These are phyloP conservation scores for Moniliella sp. DNA, from an alignment of 1,284 basidiomycete species.

Conservation along the genomic window DNA sequence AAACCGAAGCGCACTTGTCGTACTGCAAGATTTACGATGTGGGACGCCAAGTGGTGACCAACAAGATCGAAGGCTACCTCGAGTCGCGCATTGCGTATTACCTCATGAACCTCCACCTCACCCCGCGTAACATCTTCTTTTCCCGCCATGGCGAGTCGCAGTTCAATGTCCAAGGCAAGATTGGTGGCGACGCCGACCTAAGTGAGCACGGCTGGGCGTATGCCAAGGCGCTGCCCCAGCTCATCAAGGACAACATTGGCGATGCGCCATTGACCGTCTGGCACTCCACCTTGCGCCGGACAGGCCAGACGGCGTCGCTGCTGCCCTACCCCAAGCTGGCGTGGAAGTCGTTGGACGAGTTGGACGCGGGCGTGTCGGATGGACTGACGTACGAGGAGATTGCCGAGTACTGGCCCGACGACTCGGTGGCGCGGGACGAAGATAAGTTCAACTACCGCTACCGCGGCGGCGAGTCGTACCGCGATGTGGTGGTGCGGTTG, in stretches of 20 bases:
- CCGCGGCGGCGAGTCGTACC: constrained; percentile 69
- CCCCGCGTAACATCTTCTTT: constrained; percentile 86
- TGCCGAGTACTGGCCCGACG: constrained; percentile 76
- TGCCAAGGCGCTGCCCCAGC: constrained; percentile 57
- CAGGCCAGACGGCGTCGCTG: constrained; percentile 65
- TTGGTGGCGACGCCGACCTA: constrained; percentile 77
- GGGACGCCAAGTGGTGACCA: constrained; percentile 26
- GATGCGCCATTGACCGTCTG: constrained; percentile 75
- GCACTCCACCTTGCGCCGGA: constrained; percentile 83
- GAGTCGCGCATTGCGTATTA: constrained; percentile 89
- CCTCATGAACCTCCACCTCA: constrained; percentile 90
- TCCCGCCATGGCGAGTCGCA: constrained; percentile 96
- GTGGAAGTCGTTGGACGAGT: constrained; percentile 93
- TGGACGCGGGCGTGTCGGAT: constrained; percentile 96
- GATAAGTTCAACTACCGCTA: constrained; percentile 99
- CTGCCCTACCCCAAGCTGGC: constrained; percentile 77
- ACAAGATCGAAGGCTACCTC: constrained; percentile 49
- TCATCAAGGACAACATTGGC: constrained; percentile 77
- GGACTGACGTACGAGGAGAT: constrained; percentile 99
- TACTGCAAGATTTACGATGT: constrained; percentile 35
- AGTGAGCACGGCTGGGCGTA: constrained; percentile 68
- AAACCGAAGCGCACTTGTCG: constrained; percentile 47
- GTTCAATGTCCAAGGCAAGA: constrained; percentile 86
- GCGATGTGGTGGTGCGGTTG: constrained; percentile 69
- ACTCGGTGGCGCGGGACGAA: constrained; percentile 92